phyloP scores from a whole-genome alignment of 2,329 filamentous ascomycete genomes.

The Sclerotinia subarctica region DNA sequence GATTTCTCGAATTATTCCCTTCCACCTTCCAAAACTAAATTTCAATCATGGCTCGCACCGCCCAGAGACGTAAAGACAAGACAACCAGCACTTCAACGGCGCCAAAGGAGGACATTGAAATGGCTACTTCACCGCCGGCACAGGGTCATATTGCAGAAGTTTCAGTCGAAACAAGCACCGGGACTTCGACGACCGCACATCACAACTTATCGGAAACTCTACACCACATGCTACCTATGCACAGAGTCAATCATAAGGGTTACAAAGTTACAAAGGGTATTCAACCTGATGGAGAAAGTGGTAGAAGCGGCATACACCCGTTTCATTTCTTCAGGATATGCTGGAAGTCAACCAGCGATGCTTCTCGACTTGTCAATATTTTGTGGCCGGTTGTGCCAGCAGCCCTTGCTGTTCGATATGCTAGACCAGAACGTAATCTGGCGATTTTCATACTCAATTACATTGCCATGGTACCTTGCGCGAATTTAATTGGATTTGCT shows the following conservation, averaged over 20 bases:
- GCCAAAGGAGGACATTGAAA: constrained; percentile 19
- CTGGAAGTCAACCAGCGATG: constrained; percentile 59
- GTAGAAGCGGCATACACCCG: constrained; percentile 62
- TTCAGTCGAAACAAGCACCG: constrained; percentile 16
- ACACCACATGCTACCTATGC: constrained; percentile 16
- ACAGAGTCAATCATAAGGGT: constrained; percentile 25
- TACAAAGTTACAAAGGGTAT: constrained; percentile 40
- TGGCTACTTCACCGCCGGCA: constrained; percentile 9
- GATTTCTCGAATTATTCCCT: background rate
- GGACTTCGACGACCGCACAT: constrained; percentile 5
- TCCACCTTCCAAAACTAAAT: background rate
- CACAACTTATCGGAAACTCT: constrained; percentile 16
- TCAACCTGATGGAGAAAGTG: constrained; percentile 61
- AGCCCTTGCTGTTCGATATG: constrained; percentile 62
- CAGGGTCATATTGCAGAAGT: constrained; percentile 14
- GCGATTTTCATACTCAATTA: constrained; percentile 69
- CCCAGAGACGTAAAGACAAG: constrained; percentile 3
- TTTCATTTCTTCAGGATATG: constrained; percentile 60
- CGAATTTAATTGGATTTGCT: constrained; percentile 72
- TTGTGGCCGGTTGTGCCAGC: constrained; percentile 74
- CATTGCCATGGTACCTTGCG: constrained; percentile 73
- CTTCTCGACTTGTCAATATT: constrained; percentile 64
- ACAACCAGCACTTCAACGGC: background rate
- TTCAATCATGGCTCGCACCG: constrained; percentile 5
- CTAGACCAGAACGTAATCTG: constrained; percentile 54